These are phyloP conservation scores for Thinopyrum obtusiflorum DNA, from an alignment of 202 grass and related monocot genomes.

Conservation along the genomic window DNA sequence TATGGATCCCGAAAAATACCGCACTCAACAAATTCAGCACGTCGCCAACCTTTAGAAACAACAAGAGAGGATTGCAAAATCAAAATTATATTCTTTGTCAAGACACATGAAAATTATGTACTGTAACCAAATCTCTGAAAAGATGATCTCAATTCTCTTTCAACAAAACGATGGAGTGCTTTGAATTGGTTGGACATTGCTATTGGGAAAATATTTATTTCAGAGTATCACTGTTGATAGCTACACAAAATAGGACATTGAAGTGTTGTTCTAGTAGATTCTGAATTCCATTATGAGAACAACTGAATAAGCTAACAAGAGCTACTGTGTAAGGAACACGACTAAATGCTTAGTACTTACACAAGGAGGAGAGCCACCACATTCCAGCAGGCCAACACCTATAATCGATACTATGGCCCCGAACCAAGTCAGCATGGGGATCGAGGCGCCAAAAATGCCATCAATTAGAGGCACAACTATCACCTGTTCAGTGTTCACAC, in stretches of 20 bases:
- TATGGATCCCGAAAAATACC: conserved; percentile 86
- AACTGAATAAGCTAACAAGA: conserved; percentile 5
- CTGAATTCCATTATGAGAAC: background rate
- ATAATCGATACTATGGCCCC: conserved; percentile 63
- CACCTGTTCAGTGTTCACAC: conserved; percentile 43
- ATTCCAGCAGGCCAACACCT: conserved; percentile 75
- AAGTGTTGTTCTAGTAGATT: background rate
- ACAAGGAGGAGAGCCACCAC: conserved; percentile 73
- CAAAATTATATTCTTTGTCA: background rate
- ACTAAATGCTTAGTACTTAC: conserved; percentile 37
- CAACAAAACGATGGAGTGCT: background rate
- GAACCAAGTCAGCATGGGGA: conserved; percentile 73
- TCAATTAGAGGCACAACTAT: conserved; percentile 85
- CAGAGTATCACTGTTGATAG: background rate
- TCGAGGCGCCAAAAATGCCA: conserved; percentile 63
- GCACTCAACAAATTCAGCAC: conserved; percentile 77
- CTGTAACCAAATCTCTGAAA: background rate
- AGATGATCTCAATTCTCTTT: background rate
- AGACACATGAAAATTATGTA: background rate
- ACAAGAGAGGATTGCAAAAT: background rate
- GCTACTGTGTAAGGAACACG: background rate
- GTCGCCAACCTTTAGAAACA: conserved; percentile 66
- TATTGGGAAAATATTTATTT: background rate
- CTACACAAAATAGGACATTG: background rate
- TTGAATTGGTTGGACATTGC: background rate